Evolutionary conservation across 441 rosid genomes (phyloP), one percentile per base, ranked within the genome.

Genomic region (Erodium trifolium): DNA sequence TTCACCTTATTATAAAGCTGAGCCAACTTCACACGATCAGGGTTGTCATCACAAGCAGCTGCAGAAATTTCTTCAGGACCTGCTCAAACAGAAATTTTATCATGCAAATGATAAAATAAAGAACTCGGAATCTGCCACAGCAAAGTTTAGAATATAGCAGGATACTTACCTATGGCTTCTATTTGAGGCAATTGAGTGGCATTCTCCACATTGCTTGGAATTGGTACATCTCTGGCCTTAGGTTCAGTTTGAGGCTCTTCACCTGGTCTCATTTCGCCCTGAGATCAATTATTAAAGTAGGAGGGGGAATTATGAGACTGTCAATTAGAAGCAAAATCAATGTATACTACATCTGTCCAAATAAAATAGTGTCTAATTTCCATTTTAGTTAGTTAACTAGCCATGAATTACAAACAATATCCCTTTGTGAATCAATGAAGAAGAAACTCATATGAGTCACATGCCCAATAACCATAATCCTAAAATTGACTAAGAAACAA

Each of bases 1-100:
- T 23, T 76, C 79, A 89, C 99, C 81, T 83, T 78, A 75, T 95
- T 95, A 76, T 81, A 92, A 55, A 76, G 85, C 60, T 68, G 75
- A 35, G 83, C 83, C 81, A 95, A 34, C 67, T 83, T 83, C 73
- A 79, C 49, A 55, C 96, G 86, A 45, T 79, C 88, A 11, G 86
- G 80, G 73, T 92, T 79, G 76, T 81, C 75, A 76, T 88, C 89
- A 76, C 76, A 83, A 67, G 87, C 88, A 74, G 85, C 84, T 29
- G 74, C 74, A 16, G 71, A 68, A 59, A 90, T 77, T 75, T 95
- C 97, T 67, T 84, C 93, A 14, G 86, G 47, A 45, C 85, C 99
- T 95, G 83, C 80, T 80, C 45, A 37, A 66, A 51, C 47, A 76
- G 69, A 76, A 74, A 6, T 63, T 5, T 53, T 17, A 18, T 37